phyloP scores from a whole-genome alignment of 2,329 filamentous ascomycete genomes.

The Alternaria novae-zelandiae region DNA sequence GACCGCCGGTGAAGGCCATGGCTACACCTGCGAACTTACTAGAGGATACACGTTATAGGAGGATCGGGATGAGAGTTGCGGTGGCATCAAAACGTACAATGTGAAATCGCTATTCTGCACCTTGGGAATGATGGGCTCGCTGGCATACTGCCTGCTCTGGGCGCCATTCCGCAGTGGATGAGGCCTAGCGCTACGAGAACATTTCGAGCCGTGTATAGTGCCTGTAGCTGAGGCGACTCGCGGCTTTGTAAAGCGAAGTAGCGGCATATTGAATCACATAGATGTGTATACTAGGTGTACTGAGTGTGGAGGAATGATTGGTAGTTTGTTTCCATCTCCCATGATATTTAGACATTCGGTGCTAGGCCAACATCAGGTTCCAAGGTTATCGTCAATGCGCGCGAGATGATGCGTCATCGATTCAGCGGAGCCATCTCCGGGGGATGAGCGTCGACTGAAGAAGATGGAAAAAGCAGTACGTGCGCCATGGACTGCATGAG shows the following conservation, averaged over 20 bases:
- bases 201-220: background rate
- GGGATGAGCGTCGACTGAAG: background rate
- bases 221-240: background rate
- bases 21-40: background rate
- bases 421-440: background rate
- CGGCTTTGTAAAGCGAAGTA: background rate
- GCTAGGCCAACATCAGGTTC: background rate
- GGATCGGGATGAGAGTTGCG: background rate
- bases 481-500: background rate
- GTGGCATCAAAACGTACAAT: constrained; percentile 38
- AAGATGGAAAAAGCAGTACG: background rate
- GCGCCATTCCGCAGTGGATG: constrained; percentile 43
- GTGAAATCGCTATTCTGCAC: constrained; percentile 48
- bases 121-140: constrained; percentile 32
- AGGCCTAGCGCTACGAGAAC: constrained; percentile 7
- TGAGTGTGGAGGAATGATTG: background rate
- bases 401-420: background rate
- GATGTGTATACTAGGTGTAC: background rate
- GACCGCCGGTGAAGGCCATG: background rate
- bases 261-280: constrained; percentile 1
- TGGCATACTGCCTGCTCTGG: constrained; percentile 49
- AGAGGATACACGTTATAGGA: background rate
- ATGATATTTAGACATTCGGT: background rate
- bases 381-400: constrained; percentile 3
- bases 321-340: background rate